Conservation (phyloP, 2,329 filamentous ascomycete genomes). For the Diaporthe vaccinii region DNA sequence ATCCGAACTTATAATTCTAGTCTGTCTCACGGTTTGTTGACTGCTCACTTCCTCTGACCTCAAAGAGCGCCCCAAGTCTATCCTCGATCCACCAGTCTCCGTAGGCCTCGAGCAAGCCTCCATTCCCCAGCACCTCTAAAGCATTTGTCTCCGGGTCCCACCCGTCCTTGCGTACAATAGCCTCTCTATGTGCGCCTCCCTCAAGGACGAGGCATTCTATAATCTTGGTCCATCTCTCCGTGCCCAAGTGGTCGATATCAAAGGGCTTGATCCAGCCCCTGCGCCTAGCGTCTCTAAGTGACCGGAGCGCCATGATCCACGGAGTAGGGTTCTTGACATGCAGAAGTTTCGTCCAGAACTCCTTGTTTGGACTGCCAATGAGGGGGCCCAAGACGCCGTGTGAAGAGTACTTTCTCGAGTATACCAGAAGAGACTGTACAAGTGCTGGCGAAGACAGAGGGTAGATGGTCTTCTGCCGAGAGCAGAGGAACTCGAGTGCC, state of each 20-base stretch:
- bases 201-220: slow-evolving; percentile 47
- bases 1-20: background rate
- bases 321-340: slow-evolving; percentile 44
- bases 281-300: slow-evolving; percentile 49
- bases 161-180: slow-evolving; percentile 45
- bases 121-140: slow-evolving; percentile 44
- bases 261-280: slow-evolving; percentile 50
- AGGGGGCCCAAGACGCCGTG: slow-evolving; percentile 6
- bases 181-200: slow-evolving; percentile 46
- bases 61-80: slow-evolving; percentile 13
- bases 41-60: too few species aligned
- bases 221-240: slow-evolving; percentile 48
- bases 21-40: background rate
- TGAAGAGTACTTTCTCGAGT: slow-evolving; percentile 11
- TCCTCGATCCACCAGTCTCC: slow-evolving; percentile 31
- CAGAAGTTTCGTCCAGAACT: slow-evolving; percentile 44
- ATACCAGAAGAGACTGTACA: slow-evolving; percentile 43
- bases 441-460: slow-evolving; percentile 48
- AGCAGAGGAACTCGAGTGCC: slow-evolving; percentile 52
- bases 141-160: slow-evolving; percentile 51
- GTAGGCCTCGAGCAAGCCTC: slow-evolving; percentile 18
- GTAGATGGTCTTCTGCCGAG: slow-evolving; percentile 52
- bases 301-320: slow-evolving; percentile 49
- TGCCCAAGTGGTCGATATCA: slow-evolving; percentile 47
- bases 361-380: slow-evolving; percentile 29